phyloP scores from a whole-genome alignment of 1,284 basidiomycete species.

The Wallemia ichthyophaga region DNA sequence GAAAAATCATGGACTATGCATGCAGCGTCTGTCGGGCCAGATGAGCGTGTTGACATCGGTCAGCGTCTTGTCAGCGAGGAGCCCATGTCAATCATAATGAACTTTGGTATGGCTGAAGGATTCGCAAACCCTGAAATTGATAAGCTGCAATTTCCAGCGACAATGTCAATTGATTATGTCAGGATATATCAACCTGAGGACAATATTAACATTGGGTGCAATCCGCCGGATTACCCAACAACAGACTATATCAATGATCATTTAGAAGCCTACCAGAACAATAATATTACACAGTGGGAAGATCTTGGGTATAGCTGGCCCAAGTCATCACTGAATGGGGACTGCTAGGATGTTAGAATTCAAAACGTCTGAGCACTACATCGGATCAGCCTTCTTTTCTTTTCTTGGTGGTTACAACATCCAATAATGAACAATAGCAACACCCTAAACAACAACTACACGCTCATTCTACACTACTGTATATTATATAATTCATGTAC shows the following conservation, averaged over 20 bases:
- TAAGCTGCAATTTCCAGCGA: slow-evolving; percentile 17
- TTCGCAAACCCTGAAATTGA: slow-evolving; percentile 18
- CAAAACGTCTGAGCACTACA: not conserved
- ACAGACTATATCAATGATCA: slow-evolving; percentile 11
- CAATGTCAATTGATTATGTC: slow-evolving; percentile 18
- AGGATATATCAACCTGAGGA: slow-evolving; percentile 18
- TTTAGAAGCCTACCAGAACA: slow-evolving; percentile 12
- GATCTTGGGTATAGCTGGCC: not conserved
- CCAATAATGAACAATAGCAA: no score
- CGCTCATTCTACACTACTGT: not conserved
- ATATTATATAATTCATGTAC: no score
- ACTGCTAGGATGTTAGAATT: not conserved
- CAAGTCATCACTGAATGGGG: not conserved
- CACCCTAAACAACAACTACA: not conserved
- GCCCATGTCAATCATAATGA: slow-evolving; percentile 21
- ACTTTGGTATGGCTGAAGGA: slow-evolving; percentile 15
- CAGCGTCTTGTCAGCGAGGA: slow-evolving; percentile 45
- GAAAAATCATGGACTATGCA: slow-evolving; percentile 24
- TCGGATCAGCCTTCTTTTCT: not conserved
- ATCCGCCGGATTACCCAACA: slow-evolving; percentile 12
- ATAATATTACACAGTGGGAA: slow-evolving; percentile 6
- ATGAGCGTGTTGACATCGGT: slow-evolving; percentile 23
- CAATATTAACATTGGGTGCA: slow-evolving; percentile 9
- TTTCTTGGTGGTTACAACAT: not conserved
- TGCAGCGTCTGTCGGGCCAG: slow-evolving; percentile 26